Percentiles rank a stretch among this genome's conserved stretches.
These are phyloP conservation scores for Calonectria hongkongensis DNA, from an alignment of 2,329 filamentous ascomycete species.

Conservation along the genomic window DNA sequence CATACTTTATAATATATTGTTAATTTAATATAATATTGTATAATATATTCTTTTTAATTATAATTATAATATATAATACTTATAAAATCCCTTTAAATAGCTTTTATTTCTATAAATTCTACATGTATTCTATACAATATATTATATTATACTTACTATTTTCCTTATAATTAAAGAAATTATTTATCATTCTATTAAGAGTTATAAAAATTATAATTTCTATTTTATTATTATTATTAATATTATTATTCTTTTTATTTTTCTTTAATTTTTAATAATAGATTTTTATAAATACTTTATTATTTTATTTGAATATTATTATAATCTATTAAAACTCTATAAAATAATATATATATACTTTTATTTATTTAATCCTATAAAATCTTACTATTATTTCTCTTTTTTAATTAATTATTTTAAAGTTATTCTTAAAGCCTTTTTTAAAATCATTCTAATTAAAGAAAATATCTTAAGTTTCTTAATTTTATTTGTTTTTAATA, in stretches of 20 bases:
- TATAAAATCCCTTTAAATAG: not conserved
- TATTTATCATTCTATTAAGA: too few species aligned
- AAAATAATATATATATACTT: not conserved
- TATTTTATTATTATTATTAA: not conserved
- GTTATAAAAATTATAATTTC: not conserved
- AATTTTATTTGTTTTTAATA: not conserved
- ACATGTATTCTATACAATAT: too few species aligned
- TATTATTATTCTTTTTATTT: not conserved
- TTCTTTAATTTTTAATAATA: not conserved
- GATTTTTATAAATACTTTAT: not conserved
- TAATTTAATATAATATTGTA: too few species aligned
- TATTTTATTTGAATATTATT: not conserved
- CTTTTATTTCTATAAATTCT: not conserved
- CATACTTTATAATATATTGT: too few species aligned
- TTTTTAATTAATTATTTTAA: not conserved
- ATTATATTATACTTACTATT: too few species aligned
- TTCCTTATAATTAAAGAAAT: too few species aligned
- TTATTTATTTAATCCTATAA: not conserved
- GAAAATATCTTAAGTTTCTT: not conserved
- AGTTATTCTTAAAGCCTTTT: not conserved
- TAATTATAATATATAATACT: not conserved
- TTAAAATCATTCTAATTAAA: not conserved
- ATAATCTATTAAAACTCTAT: not conserved
- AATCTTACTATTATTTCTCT: not conserved
- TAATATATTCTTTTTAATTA: too few species aligned